Conservation (phyloP, 2,329 filamentous ascomycete genomes). For the Aspergillus aculeatus region DNA sequence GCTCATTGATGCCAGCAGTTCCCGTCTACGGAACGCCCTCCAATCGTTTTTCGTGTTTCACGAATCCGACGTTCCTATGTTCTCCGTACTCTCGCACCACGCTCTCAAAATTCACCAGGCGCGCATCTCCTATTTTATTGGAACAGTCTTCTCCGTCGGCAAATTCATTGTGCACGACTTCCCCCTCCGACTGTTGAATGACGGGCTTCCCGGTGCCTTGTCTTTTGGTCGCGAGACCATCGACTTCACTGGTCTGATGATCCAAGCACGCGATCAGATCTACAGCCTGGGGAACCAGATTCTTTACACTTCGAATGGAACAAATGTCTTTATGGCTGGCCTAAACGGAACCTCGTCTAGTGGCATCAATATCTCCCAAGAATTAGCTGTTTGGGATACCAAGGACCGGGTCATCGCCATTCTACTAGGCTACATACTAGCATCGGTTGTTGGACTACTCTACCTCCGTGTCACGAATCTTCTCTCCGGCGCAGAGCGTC, state of each 20-base stretch:
- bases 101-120: slow-evolving; percentile 63
- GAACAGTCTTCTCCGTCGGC: slow-evolving; percentile 40
- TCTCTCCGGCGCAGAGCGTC: slow-evolving; percentile 58
- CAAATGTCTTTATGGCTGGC: slow-evolving; percentile 29
- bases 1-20: slow-evolving; percentile 43
- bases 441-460: slow-evolving; percentile 70
- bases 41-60: slow-evolving; percentile 43
- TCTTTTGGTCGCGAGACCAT: slow-evolving; percentile 20
- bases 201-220: slow-evolving; percentile 25
- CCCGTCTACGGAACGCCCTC: slow-evolving; percentile 39
- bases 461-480: slow-evolving; percentile 75
- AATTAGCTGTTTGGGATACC: slow-evolving; percentile 66
- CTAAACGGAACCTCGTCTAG: slow-evolving; percentile 19
- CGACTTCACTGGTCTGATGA: slow-evolving; percentile 18
- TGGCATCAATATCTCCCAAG: slow-evolving; percentile 50
- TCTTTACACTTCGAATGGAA: slow-evolving; percentile 24
- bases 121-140: slow-evolving; percentile 47
- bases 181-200: slow-evolving; percentile 33
- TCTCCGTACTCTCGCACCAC: slow-evolving; percentile 73
- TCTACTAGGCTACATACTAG: slow-evolving; percentile 73
- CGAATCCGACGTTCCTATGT: slow-evolving; percentile 67
- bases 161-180: slow-evolving; percentile 45
- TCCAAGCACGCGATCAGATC: slow-evolving; percentile 22
- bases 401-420: slow-evolving; percentile 73
- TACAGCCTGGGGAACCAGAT: slow-evolving; percentile 21